A percentile compares a stretch with the other conserved stretches of the same genome.
These are phyloP conservation scores for Pleurozium schreberi DNA, from an alignment of 225 moss, liverwort and hornwort genomes.

Conservation along the genomic window DNA sequence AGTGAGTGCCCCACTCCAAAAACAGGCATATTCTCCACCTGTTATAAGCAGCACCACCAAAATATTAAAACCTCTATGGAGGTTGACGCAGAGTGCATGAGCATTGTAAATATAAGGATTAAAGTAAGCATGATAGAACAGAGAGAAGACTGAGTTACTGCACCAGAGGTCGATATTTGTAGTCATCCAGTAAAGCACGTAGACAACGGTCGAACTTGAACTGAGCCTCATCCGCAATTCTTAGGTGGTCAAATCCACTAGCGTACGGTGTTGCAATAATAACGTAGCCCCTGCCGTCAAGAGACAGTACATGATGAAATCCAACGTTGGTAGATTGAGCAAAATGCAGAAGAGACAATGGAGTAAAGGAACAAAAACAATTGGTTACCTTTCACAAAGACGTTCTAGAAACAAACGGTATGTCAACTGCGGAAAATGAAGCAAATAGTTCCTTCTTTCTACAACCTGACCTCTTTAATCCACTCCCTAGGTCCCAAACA, in stretches of 20 bases:
- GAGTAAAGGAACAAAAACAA: not conserved
- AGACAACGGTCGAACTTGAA: constrained; percentile 87
- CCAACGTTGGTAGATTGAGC: not conserved
- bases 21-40: constrained; percentile 66
- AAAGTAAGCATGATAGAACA: not conserved
- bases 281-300: constrained; percentile 47
- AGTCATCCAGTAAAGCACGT: constrained; percentile 40
- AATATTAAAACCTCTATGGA: not conserved
- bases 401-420: constrained; percentile 81
- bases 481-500: not conserved
- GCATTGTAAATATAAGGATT: not conserved
- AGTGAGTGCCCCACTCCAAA: constrained; percentile 84
- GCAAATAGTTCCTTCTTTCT: not conserved
- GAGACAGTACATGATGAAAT: not conserved
- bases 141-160: constrained; percentile 1
- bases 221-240: constrained; percentile 84
- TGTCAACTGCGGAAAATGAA: constrained; percentile 54
- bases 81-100: not conserved
- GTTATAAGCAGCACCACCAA: not conserved
- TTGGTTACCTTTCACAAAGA: constrained; percentile 54
- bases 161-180: constrained; percentile 37
- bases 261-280: constrained; percentile 79
- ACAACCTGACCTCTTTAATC: not conserved
- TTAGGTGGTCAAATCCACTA: constrained; percentile 82
- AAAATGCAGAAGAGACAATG: not conserved